A percentile compares a stretch with the other conserved stretches of the same genome.
Evolutionary conservation across 257 asterid species (phyloP).

Genomic region (Verbascum thapsus): DNA sequence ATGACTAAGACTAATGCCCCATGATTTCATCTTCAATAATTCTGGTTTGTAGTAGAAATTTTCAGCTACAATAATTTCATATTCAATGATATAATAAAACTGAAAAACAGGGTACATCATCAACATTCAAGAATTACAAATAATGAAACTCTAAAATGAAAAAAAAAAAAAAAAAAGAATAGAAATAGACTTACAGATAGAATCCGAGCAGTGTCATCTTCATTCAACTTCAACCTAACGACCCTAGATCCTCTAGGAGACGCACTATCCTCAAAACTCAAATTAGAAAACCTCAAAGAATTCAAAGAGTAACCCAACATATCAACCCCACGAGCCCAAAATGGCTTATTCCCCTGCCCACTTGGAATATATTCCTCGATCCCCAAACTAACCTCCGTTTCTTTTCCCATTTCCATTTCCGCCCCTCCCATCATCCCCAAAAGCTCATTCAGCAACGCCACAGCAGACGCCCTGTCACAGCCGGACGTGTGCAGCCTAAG

Average conservation of each 20-base stretch:
- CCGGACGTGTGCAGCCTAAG: conserved; percentile 78
- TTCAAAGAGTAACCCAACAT: conserved; percentile 82
- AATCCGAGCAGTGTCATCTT: conserved; percentile 52
- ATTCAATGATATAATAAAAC: too few species aligned
- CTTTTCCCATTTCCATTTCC: conserved; percentile 31
- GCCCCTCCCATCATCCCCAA: conserved; percentile 40
- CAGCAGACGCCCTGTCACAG: conserved; percentile 77
- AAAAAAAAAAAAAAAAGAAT: background rate
- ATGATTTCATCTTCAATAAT: too few species aligned
- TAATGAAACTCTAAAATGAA: background rate
- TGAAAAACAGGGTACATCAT: background rate
- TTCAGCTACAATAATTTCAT: too few species aligned
- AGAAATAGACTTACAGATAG: conserved; percentile 56
- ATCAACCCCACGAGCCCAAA: conserved; percentile 93
- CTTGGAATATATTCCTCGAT: conserved; percentile 73
- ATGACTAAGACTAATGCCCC: too few species aligned
- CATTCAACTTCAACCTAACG: conserved; percentile 56
- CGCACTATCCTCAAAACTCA: conserved; percentile 50
- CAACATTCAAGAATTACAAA: background rate
- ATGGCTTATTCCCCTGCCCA: conserved; percentile 65
- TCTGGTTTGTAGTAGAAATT: too few species aligned
- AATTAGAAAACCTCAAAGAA: conserved; percentile 62
- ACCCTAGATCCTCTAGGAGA: conserved; percentile 62
- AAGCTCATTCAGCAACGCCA: conserved; percentile 56
- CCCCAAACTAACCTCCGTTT: conserved; percentile 46